These are phyloP conservation scores for Pleurostoma richardsiae DNA, from an alignment of 2,329 filamentous ascomycete species.

Conservation along the genomic window DNA sequence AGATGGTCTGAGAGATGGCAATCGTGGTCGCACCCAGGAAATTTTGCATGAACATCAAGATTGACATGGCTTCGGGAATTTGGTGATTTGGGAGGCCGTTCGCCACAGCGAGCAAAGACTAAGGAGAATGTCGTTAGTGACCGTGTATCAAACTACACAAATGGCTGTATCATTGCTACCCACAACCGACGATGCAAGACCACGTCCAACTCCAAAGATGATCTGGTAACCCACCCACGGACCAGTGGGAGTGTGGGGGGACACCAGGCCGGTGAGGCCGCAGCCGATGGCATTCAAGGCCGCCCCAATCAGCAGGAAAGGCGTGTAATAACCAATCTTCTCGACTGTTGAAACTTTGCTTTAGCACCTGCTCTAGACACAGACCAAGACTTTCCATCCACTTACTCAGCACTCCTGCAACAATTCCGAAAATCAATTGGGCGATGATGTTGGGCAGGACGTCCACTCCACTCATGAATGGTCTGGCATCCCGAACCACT, in stretches of 20 bases:
- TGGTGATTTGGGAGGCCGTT: constrained; percentile 14
- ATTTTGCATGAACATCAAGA: constrained; percentile 54
- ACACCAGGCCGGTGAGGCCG: not conserved
- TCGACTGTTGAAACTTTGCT: not conserved
- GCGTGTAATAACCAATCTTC: not conserved
- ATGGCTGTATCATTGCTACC: not conserved
- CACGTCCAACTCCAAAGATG: not conserved
- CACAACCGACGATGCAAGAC: not conserved
- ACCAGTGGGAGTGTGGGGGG: not conserved
- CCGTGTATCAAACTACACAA: not conserved
- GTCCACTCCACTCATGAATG: constrained; percentile 54
- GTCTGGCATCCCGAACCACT: constrained; percentile 27
- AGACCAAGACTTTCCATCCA: not conserved
- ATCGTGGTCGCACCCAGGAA: constrained; percentile 61
- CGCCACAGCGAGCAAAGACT: not conserved
- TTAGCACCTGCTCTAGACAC: not conserved
- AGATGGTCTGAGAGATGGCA: constrained; percentile 18
- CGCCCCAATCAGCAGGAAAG: not conserved
- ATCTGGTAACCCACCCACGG: constrained; percentile 1
- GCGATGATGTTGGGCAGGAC: constrained; percentile 56
- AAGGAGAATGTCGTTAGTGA: not conserved
- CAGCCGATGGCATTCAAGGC: not conserved
- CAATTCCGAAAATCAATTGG: constrained; percentile 6
- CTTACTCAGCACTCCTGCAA: not conserved
- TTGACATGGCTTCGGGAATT: constrained; percentile 43